These are phyloP conservation scores for Blakeslea trispora DNA, from an alignment of 371 early-diverging fungal genomes.

Conservation along the genomic window DNA sequence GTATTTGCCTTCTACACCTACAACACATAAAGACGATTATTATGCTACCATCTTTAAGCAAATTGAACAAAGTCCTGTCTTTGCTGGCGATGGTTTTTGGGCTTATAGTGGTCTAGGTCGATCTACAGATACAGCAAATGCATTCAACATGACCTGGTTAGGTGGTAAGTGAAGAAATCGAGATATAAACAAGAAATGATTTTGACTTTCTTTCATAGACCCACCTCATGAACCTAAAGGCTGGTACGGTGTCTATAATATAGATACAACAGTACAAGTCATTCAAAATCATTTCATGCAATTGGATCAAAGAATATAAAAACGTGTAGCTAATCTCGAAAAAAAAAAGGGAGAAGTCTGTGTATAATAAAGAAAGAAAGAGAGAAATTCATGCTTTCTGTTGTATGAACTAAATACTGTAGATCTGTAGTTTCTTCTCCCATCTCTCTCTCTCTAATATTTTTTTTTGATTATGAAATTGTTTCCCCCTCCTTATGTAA, in stretches of 20 bases:
- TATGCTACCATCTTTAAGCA: slow-evolving; percentile 43
- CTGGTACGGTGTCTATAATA: slow-evolving; percentile 51
- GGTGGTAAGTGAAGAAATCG: slow-evolving; percentile 42
- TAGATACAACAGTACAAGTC: slow-evolving; percentile 32
- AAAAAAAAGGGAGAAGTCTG: no score
- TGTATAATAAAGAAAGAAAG: no score
- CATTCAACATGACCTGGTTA: slow-evolving; percentile 40
- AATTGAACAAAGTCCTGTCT: slow-evolving; percentile 28
- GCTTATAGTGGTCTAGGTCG: slow-evolving; percentile 48
- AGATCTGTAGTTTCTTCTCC: no score
- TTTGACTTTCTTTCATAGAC: no score
- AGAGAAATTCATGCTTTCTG: no score
- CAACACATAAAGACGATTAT: slow-evolving; percentile 47
- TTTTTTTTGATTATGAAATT: no score
- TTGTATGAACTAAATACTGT: no score
- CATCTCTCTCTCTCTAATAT: no score
- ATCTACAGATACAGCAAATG: slow-evolving; percentile 36
- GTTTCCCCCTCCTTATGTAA: no score
- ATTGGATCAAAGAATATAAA: neutral
- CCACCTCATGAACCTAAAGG: slow-evolving; percentile 51
- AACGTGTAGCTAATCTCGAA: no score
- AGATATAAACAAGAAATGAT: no score
- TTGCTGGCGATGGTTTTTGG: slow-evolving; percentile 45
- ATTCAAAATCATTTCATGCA: slow-evolving; percentile 17
- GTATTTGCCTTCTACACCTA: slow-evolving; percentile 47